A percentile compares a stretch with the other conserved stretches of the same genome.
Evolutionary conservation across 257 asterid genomes (phyloP).

Genomic region (Solanum arcanum): DNA sequence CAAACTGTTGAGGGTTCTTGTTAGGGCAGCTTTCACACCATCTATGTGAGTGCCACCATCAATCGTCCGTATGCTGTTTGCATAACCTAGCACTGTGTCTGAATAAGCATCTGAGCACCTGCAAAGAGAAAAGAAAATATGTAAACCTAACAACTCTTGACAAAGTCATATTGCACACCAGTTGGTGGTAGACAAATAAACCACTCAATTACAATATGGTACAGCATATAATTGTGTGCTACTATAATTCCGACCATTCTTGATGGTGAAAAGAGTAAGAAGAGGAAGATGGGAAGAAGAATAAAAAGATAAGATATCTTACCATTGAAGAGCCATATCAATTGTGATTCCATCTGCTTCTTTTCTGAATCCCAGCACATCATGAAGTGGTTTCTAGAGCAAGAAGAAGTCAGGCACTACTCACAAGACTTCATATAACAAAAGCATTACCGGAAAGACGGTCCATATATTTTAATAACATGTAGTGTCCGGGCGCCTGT

Average conservation of each 20-base stretch:
- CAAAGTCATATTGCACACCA: neutral
- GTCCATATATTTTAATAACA: neutral
- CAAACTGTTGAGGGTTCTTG: conserved; percentile 83
- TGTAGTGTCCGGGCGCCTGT: neutral
- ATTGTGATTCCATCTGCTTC: conserved; percentile 62
- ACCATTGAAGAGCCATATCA: conserved; percentile 92
- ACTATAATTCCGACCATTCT: neutral
- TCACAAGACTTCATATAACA: neutral
- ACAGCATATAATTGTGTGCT: neutral
- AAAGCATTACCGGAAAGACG: neutral
- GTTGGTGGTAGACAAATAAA: neutral
- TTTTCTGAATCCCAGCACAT: conserved; percentile 72
- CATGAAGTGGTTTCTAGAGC: conserved; percentile 81
- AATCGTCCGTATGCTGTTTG: conserved; percentile 91
- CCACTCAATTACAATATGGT: neutral
- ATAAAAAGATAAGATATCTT: conserved; percentile 10
- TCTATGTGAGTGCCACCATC: conserved; percentile 99
- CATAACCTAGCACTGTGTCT: conserved; percentile 87
- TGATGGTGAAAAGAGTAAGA: neutral
- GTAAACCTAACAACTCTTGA: neutral
- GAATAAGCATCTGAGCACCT: conserved; percentile 98
- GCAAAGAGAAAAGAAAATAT: conserved; percentile 7
- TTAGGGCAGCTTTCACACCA: conserved; percentile 81
- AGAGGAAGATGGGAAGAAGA: neutral
- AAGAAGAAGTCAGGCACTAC: conserved; percentile 18